Conservation (phyloP, 2,329 filamentous ascomycete species). For the Rhexocercosporidium sp. region DNA sequence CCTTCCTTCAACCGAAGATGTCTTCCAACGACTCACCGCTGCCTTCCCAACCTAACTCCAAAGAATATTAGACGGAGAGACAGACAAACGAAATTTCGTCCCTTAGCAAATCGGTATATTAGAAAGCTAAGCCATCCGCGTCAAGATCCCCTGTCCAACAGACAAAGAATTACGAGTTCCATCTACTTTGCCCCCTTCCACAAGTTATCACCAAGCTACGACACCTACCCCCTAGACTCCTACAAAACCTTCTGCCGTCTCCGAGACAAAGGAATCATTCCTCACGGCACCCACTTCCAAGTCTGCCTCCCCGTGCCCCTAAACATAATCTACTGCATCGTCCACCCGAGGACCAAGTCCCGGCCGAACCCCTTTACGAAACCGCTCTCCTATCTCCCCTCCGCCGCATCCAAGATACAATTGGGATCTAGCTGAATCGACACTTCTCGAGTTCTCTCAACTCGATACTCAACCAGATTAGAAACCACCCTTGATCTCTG, state of each 20-base stretch:
- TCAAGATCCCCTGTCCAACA: conserved; percentile 16
- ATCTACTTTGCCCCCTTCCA: neutral
- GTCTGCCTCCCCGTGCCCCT: conserved; percentile 42
- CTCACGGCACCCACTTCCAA: conserved; percentile 40
- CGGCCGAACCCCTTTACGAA: conserved; percentile 41
- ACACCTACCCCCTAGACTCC: conserved; percentile 38
- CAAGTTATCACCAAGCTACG: conserved; percentile 35
- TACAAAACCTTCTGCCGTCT: conserved; percentile 38
- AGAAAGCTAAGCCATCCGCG: conserved; percentile 22
- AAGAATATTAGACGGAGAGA: conserved; percentile 50
- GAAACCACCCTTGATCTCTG: neutral
- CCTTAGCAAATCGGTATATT: conserved; percentile 44
- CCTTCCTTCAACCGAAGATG: conserved; percentile 41
- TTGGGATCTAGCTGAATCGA: conserved; percentile 40
- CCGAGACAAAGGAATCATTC: conserved; percentile 35
- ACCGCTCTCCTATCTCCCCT: conserved; percentile 35
- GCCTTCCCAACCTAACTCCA: conserved; percentile 43
- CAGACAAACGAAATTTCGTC: conserved; percentile 44
- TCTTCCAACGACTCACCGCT: conserved; percentile 41
- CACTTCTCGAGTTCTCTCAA: conserved; percentile 31
- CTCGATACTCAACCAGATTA: conserved; percentile 33
- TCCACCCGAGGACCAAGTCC: conserved; percentile 34
- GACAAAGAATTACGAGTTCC: conserved; percentile 2
- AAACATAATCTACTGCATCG: conserved; percentile 28
- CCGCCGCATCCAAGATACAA: conserved; percentile 35